Conservation (phyloP, 106 monocot species). For the Vanilla planifolia region DNA sequence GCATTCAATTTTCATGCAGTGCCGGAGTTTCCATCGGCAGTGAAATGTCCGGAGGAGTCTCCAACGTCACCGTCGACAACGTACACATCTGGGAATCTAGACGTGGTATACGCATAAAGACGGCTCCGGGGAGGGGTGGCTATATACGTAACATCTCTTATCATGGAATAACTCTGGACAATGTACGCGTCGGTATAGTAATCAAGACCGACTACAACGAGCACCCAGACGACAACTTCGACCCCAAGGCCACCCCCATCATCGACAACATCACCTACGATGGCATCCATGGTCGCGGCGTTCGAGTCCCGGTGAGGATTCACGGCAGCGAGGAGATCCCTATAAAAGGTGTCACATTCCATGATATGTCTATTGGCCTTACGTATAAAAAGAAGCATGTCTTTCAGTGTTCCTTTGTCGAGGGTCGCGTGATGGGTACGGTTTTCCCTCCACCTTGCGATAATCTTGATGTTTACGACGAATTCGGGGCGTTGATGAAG, state of each 20-base stretch:
- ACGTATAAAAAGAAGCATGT: constrained; percentile 56
- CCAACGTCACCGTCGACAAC: constrained; percentile 54
- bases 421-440: constrained; percentile 39
- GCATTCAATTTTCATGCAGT: constrained; percentile 16
- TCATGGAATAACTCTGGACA: constrained; percentile 41
- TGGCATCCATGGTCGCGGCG: constrained; percentile 34
- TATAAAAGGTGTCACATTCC: constrained; percentile 37
- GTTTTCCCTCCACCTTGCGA: constrained; percentile 62
- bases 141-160: constrained; percentile 45
- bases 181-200: constrained; percentile 54
- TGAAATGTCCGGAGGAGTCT: constrained; percentile 74
- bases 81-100: constrained; percentile 41
- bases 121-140: constrained; percentile 59
- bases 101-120: constrained; percentile 56
- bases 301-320: constrained; percentile 51
- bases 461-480: constrained; percentile 47
- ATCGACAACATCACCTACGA: constrained; percentile 27
- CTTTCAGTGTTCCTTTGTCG: constrained; percentile 55
- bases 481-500: constrained; percentile 31
- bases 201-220: constrained; percentile 74
- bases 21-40: constrained; percentile 79
- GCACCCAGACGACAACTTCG: constrained; percentile 49
- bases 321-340: constrained; percentile 57
- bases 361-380: constrained; percentile 43
- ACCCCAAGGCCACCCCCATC: constrained; percentile 40